Conservation (phyloP, 306 rosid genomes). For the Ammopiptanthus mongolicus region DNA sequence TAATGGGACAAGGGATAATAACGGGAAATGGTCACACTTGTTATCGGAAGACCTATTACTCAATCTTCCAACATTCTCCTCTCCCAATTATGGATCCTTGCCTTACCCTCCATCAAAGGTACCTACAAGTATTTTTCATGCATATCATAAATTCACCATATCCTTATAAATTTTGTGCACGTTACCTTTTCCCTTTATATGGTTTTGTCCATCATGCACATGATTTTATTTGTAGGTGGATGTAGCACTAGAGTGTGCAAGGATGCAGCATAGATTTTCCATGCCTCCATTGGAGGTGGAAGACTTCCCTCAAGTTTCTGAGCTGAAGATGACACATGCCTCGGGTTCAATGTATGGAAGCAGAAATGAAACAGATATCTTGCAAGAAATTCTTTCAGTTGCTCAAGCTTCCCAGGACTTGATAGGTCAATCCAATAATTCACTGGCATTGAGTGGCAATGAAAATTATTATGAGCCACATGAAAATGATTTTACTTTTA, state of each 20-base stretch:
- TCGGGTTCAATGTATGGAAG: conserved; percentile 19
- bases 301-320: conserved; percentile 57
- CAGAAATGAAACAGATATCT: conserved; percentile 46
- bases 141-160: too few species aligned
- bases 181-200: too few species aligned
- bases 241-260: conserved; percentile 84
- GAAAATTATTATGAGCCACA: conserved; percentile 31
- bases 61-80: conserved; percentile 31
- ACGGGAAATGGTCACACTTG: conserved; percentile 49
- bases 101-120: conserved; percentile 80
- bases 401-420: conserved; percentile 74
- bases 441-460: conserved; percentile 37
- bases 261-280: conserved; percentile 72
- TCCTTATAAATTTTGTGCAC: too few species aligned
- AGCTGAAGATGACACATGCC: conserved; percentile 43
- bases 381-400: conserved; percentile 87
- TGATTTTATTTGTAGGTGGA: conserved; percentile 51
- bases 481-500: conserved; percentile 58
- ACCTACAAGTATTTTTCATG: too few species aligned
- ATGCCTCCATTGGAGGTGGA: conserved; percentile 78
- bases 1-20: conserved; percentile 30
- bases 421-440: conserved; percentile 38
- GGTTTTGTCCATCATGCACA: background rate
- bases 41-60: conserved; percentile 43
- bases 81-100: conserved; percentile 42